Evolutionary conservation across 78 protist genomes (phyloP).

Genomic region (Dictyostelium citrinum): DNA sequence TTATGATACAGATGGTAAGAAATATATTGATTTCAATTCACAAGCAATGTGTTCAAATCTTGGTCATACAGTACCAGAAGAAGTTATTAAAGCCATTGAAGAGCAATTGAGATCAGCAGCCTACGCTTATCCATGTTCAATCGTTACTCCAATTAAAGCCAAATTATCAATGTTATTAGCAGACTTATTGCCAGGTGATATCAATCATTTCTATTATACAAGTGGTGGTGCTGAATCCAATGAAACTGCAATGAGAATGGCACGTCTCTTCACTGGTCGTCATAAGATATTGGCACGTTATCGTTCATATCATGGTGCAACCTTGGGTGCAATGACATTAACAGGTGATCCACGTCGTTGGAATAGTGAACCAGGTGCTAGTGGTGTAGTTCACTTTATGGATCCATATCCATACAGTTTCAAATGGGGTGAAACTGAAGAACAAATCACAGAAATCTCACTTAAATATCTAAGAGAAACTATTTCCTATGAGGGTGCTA

Average conservation of each 20-base stretch:
- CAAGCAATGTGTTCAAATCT: constrained; percentile 83
- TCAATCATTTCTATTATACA: constrained; percentile 61
- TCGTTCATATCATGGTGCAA: constrained; percentile 86
- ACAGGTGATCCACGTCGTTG: constrained; percentile 86
- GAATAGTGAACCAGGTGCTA: constrained; percentile 53
- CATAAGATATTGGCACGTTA: constrained; percentile 78
- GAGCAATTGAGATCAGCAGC: constrained; percentile 60
- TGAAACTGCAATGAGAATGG: constrained; percentile 84
- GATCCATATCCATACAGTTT: constrained; percentile 64
- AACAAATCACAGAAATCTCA: constrained; percentile 31
- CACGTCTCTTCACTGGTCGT: constrained; percentile 73
- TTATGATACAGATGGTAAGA: constrained; percentile 69
- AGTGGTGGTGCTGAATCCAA: constrained; percentile 83
- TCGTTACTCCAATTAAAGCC: constrained; percentile 56
- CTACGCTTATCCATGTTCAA: constrained; percentile 75
- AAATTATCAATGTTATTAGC: constrained; percentile 62
- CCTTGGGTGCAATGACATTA: constrained; percentile 65
- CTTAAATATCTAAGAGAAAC: constrained; percentile 57
- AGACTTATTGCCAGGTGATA: constrained; percentile 79
- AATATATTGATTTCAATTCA: constrained; percentile 83
- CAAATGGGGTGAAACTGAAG: constrained; percentile 69
- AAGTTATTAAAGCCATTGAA: constrained; percentile 54
- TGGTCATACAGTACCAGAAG: constrained; percentile 75
- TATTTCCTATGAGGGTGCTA: constrained; percentile 60
- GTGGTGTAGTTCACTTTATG: constrained; percentile 62